These are phyloP conservation scores for Acer campestre DNA, from an alignment of 345 rosid genomes.

Conservation along the genomic window DNA sequence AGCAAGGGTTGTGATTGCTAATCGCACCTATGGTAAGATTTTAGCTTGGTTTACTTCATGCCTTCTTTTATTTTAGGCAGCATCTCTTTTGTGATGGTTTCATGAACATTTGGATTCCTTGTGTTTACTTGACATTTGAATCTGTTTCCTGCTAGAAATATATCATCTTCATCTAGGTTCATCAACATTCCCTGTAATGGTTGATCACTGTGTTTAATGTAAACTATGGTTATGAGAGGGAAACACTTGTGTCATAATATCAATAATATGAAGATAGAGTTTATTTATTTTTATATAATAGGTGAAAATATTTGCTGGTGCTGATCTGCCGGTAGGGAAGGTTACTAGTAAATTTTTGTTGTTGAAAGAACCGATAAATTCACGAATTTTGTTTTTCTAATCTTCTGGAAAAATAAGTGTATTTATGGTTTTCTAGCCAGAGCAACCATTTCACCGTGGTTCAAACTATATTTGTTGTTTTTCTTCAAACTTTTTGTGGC, in stretches of 20 bases:
- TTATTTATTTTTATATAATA: not conserved
- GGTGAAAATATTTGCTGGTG: not conserved
- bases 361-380: not conserved
- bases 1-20: slow-evolving; percentile 81
- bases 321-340: not conserved
- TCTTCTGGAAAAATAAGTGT: not conserved
- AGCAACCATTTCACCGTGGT: not conserved
- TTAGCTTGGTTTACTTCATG: slow-evolving; percentile 6
- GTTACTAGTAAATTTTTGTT: not conserved
- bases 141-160: not conserved
- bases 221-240: not conserved
- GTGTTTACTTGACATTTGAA: not conserved
- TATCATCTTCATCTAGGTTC: not conserved
- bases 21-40: slow-evolving; percentile 74
- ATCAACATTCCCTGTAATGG: not conserved
- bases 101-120: not conserved
- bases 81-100: not conserved
- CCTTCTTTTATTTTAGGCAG: not conserved
- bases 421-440: not conserved
- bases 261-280: not conserved
- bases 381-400: not conserved
- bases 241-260: not conserved
- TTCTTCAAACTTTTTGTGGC: not conserved
- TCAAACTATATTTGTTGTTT: not conserved
- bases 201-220: not conserved